phyloP scores from a whole-genome alignment of 352 stramenopile genomes.

The Pythium biforme region DNA sequence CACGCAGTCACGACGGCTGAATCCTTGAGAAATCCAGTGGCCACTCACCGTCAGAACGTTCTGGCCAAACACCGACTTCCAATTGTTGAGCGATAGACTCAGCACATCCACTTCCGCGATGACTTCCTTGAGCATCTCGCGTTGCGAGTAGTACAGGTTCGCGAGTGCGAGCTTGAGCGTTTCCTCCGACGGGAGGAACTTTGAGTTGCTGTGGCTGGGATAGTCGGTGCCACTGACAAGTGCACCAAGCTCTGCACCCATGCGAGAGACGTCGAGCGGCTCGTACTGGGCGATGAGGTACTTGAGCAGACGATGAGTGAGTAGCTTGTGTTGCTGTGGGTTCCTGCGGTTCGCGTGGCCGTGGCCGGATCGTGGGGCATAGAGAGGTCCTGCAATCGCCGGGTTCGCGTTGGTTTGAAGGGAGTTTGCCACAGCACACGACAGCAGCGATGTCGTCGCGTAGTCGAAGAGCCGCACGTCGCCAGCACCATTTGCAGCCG shows the following conservation, averaged over 20 bases:
- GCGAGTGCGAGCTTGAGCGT: conserved; percentile 68
- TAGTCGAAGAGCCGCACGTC: conserved; percentile 63
- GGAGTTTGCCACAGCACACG: conserved; percentile 29
- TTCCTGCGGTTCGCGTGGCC: conserved; percentile 14
- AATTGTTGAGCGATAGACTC: conserved; percentile 78
- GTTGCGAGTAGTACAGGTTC: conserved; percentile 78
- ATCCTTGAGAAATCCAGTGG: conserved; percentile 77
- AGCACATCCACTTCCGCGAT: conserved; percentile 72
- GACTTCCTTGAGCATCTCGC: conserved; percentile 79
- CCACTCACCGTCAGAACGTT: conserved; percentile 78
- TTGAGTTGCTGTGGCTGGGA: conserved; percentile 20
- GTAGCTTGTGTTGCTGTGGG: conserved; percentile 49
- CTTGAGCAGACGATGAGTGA: conserved; percentile 69
- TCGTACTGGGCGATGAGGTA: conserved; percentile 80
- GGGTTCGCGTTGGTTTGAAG: conserved; percentile 9
- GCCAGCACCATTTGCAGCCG: conserved; percentile 19
- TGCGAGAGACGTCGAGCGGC: conserved; percentile 64
- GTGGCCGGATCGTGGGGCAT: neutral
- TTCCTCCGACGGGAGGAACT: conserved; percentile 58
- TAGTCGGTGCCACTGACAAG: conserved; percentile 51
- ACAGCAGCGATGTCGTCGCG: conserved; percentile 31
- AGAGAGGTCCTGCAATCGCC: conserved; percentile 3
- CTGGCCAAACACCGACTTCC: conserved; percentile 75
- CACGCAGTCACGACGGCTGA: conserved; percentile 71
- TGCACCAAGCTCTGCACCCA: conserved; percentile 58